Percentiles rank a stretch among this genome's conserved stretches.
phyloP scores from a whole-genome alignment of 768 basidiomycete species.

The Infundibulicybe gibba region DNA sequence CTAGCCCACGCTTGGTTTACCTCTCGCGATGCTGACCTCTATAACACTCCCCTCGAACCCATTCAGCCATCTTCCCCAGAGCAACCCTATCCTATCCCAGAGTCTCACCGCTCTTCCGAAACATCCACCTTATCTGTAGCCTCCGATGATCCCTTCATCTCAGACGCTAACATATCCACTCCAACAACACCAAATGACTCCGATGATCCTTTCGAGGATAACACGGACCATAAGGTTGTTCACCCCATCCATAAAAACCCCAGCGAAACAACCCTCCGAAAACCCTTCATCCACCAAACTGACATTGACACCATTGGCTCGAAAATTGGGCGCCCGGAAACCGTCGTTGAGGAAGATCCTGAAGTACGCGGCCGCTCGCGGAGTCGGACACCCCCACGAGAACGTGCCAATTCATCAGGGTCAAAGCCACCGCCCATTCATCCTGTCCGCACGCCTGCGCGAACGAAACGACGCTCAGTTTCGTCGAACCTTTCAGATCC shows the following conservation, averaged over 20 bases:
- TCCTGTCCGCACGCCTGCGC: conserved; percentile 84
- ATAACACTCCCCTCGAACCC: conserved; percentile 22
- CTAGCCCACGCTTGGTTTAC: conserved; percentile 87
- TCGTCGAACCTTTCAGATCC: conserved; percentile 80
- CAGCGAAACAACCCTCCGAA: conserved; percentile 62
- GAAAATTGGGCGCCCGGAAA: conserved; percentile 37
- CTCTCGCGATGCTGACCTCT: conserved; percentile 20
- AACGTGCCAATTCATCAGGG: conserved; percentile 21
- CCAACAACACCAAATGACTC: conserved; percentile 57
- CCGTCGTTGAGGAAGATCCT: conserved; percentile 51
- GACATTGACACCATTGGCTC: conserved; percentile 33
- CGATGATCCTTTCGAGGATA: conserved; percentile 38
- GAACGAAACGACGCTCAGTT: conserved; percentile 94
- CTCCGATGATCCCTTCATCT: conserved; percentile 40
- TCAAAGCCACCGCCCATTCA: conserved; percentile 51
- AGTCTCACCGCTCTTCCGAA: conserved; percentile 44
- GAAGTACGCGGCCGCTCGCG: conserved; percentile 13
- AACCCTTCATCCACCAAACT: conserved; percentile 19
- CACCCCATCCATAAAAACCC: conserved; percentile 42
- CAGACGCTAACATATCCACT: conserved; percentile 39
- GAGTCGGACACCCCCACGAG: conserved; percentile 21
- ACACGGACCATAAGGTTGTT: conserved; percentile 10
- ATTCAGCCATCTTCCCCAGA: conserved; percentile 15
- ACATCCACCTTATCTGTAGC: conserved; percentile 54
- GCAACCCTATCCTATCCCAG: conserved; percentile 15